phyloP scores from a whole-genome alignment of 345 rosid genomes.

The Tarenaya hassleriana region DNA sequence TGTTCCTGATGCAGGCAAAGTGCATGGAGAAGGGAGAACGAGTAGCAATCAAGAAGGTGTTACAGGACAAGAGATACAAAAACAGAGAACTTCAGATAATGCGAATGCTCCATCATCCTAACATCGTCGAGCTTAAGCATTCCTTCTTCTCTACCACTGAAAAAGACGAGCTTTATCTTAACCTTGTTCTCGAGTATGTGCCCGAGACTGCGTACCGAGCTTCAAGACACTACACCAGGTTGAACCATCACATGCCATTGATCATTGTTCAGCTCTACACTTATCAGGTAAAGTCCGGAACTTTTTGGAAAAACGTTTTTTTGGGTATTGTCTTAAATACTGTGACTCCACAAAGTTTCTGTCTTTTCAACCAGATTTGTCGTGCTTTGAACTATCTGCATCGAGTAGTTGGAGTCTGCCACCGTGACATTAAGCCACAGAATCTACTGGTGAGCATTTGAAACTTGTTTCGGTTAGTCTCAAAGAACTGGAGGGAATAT shows the following conservation, averaged over 20 bases:
- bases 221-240: constrained; percentile 56
- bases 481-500: no score
- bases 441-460: constrained; percentile 65
- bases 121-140: constrained; percentile 67
- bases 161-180: constrained; percentile 69
- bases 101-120: constrained; percentile 74
- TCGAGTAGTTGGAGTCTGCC: constrained; percentile 71
- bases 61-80: constrained; percentile 90
- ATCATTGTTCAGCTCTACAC: constrained; percentile 69
- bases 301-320: no score
- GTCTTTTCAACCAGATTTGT: constrained; percentile 47
- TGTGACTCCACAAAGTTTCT: no score
- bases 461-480: no score
- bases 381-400: constrained; percentile 86
- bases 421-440: constrained; percentile 93
- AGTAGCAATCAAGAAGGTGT: constrained; percentile 90
- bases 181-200: constrained; percentile 81
- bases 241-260: constrained; percentile 69
- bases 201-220: constrained; percentile 77
- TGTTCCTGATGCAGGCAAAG: constrained; percentile 62
- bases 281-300: constrained; percentile 93
- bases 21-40: constrained; percentile 76
- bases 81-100: constrained; percentile 92
- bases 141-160: constrained; percentile 77
- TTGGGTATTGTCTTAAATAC: no score